These are phyloP conservation scores for Aspergillus sclerotialis DNA, from an alignment of 2,329 filamentous ascomycete genomes.

Conservation along the genomic window DNA sequence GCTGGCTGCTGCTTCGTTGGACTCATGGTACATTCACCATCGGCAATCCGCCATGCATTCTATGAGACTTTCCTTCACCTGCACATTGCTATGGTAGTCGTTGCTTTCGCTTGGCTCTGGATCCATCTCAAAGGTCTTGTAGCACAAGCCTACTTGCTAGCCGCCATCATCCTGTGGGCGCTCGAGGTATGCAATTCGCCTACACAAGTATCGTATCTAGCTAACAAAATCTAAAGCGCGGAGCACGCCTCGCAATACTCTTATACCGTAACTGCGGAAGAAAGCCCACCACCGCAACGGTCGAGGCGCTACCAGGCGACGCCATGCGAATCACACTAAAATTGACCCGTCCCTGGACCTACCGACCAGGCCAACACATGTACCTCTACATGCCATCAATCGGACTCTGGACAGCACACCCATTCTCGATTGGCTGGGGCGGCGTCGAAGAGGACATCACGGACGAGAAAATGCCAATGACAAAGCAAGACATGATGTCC, in stretches of 20 bases:
- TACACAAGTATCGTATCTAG: neutral
- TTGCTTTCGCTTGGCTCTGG: slow-evolving; percentile 66
- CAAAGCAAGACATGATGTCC: slow-evolving; percentile 45
- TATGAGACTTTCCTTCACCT: slow-evolving; percentile 92
- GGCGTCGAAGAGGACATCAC: slow-evolving; percentile 46
- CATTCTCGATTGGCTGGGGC: slow-evolving; percentile 72
- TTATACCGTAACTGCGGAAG: slow-evolving; percentile 56
- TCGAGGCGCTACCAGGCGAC: slow-evolving; percentile 64
- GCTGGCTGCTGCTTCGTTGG: slow-evolving; percentile 52
- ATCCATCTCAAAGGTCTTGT: slow-evolving; percentile 67
- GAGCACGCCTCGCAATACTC: slow-evolving; percentile 56
- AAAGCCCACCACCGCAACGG: slow-evolving; percentile 57
- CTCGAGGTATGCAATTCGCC: slow-evolving; percentile 44
- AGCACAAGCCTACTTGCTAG: slow-evolving; percentile 67
- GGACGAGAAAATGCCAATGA: slow-evolving; percentile 39
- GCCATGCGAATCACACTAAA: slow-evolving; percentile 63
- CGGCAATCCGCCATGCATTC: slow-evolving; percentile 82
- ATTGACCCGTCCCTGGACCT: slow-evolving; percentile 58
- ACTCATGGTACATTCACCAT: slow-evolving; percentile 64
- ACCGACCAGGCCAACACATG: slow-evolving; percentile 65
- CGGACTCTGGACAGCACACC: slow-evolving; percentile 65
- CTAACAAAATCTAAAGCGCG: slow-evolving; percentile 32
- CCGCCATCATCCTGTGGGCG: slow-evolving; percentile 70
- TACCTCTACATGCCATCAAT: slow-evolving; percentile 65
- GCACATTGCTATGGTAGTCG: slow-evolving; percentile 68